These are phyloP conservation scores for Saraca asoca DNA, from an alignment of 331 rosid species.

Conservation along the genomic window DNA sequence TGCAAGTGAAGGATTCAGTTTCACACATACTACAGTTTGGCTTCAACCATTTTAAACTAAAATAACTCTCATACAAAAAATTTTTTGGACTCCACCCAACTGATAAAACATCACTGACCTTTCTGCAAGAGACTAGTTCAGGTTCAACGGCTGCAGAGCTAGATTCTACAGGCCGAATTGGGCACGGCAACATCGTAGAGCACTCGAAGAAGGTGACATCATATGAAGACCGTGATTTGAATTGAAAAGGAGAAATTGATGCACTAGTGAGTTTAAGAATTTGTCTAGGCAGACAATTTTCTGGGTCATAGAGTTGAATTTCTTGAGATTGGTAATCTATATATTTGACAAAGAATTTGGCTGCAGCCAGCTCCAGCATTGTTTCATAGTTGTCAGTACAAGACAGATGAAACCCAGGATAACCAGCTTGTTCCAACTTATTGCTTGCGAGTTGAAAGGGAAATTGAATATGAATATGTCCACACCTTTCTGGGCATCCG, in stretches of 20 bases:
- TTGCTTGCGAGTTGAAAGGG: not conserved
- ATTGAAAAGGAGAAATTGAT: not conserved
- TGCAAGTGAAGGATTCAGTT: not conserved
- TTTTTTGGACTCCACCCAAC: not conserved
- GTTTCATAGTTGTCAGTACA: not conserved
- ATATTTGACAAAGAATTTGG: not conserved
- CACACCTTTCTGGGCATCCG: not conserved
- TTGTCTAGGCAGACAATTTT: not conserved
- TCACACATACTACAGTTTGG: constrained; percentile 30
- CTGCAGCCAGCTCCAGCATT: not conserved
- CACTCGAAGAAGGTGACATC: constrained; percentile 5
- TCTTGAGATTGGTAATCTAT: constrained; percentile 7
- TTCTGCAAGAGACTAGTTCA: not conserved
- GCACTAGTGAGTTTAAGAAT: not conserved
- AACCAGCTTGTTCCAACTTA: not conserved
- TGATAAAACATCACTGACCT: not conserved
- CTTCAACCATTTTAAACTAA: constrained; percentile 27
- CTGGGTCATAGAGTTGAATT: not conserved
- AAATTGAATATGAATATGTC: not conserved
- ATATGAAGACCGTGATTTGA: not conserved
- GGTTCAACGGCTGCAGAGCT: not conserved
- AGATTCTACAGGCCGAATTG: not conserved
- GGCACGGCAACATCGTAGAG: not conserved
- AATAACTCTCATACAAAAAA: not conserved
- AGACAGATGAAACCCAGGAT: not conserved